A percentile compares a stretch with the other conserved stretches of the same genome.
Conservation (phyloP, 2,329 filamentous ascomycete species). For the Curvularia eragrostidis region DNA sequence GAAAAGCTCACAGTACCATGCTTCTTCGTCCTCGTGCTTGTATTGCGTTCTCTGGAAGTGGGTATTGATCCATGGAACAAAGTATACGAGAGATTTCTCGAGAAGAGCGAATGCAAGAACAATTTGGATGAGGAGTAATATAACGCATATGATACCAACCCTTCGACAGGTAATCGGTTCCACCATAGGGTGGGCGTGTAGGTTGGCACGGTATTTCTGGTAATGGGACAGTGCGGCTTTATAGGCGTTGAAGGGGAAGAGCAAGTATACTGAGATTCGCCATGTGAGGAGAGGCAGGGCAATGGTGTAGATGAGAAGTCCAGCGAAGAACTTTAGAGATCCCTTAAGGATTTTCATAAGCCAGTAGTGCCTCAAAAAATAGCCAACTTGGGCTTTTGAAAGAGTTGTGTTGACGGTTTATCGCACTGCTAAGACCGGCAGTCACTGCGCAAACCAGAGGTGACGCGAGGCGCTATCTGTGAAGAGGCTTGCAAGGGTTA, state of each 20-base stretch:
- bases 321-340: background rate
- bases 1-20: conserved; percentile 1
- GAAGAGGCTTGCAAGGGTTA: background rate
- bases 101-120: conserved; percentile 12
- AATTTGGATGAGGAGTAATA: conserved; percentile 5
- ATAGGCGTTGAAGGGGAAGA: background rate
- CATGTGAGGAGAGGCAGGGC: conserved; percentile 6
- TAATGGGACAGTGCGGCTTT: background rate
- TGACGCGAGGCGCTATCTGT: background rate
- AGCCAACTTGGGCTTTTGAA: background rate
- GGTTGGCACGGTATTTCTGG: background rate
- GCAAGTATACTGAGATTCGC: conserved; percentile 6
- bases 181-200: background rate
- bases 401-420: background rate
- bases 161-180: background rate
- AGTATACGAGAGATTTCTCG: background rate
- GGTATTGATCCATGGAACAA: conserved; percentile 7
- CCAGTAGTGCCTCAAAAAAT: background rate
- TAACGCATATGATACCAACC: background rate
- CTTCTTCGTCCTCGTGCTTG: background rate
- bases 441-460: no score
- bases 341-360: background rate
- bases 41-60: background rate
- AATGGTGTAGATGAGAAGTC: conserved; percentile 2
- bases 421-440: background rate